A percentile compares a stretch with the other conserved stretches of the same genome.
Evolutionary conservation across 345 rosid genomes (phyloP).

Genomic region (Crucihimalaya himalaica): DNA sequence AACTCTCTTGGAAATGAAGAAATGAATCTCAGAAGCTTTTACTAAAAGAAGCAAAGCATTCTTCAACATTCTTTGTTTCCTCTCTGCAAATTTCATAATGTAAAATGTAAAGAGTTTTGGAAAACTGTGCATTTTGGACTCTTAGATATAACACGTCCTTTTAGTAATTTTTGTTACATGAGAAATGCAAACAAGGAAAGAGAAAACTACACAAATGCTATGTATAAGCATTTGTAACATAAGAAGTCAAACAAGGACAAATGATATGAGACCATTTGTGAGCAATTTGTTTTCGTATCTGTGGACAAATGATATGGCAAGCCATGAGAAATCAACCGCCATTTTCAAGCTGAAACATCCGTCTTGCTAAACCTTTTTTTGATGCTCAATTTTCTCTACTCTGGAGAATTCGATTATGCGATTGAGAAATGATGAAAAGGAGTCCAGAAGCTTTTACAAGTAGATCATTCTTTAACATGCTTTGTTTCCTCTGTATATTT

Average conservation of each 20-base stretch:
- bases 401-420: not conserved
- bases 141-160: not conserved
- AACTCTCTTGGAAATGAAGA: slow-evolving; percentile 10
- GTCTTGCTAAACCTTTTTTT: not conserved
- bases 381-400: not conserved
- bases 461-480: slow-evolving; percentile 27
- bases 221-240: not conserved
- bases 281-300: slow-evolving; percentile 88
- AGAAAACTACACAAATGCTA: not conserved
- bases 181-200: not conserved
- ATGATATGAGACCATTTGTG: slow-evolving; percentile 52
- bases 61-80: slow-evolving; percentile 29
- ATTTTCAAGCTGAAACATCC: slow-evolving; percentile 37
- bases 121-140: slow-evolving; percentile 15
- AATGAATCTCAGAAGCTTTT: not conserved
- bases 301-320: slow-evolving; percentile 90
- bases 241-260: not conserved
- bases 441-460: not conserved
- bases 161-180: not conserved
- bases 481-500: slow-evolving; percentile 19
- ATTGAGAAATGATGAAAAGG: not conserved
- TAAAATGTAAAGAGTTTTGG: slow-evolving; percentile 17
- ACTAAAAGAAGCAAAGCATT: slow-evolving; percentile 7
- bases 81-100: slow-evolving; percentile 22
- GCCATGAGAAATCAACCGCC: slow-evolving; percentile 55